phyloP scores from a whole-genome alignment of 768 basidiomycete species.

The Candolleomyces efflorescens region DNA sequence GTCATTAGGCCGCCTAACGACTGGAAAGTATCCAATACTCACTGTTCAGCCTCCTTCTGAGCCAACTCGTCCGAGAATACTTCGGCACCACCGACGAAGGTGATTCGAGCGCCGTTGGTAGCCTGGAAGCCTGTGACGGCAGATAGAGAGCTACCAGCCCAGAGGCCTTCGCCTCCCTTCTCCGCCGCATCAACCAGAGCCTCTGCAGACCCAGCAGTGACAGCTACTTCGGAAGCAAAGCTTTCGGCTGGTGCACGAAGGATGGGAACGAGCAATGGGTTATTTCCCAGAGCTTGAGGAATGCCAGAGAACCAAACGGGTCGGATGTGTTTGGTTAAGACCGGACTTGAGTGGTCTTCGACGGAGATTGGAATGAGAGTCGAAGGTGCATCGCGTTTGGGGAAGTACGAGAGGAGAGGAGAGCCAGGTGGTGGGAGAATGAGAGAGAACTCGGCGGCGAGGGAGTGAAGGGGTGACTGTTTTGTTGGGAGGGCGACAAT shows the following conservation, averaged over 20 bases:
- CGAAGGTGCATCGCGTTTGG: constrained; percentile 58
- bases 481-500: constrained; percentile 77
- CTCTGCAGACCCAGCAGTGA: constrained; percentile 58
- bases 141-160: constrained; percentile 74
- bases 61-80: constrained; percentile 76
- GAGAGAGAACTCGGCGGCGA: constrained; percentile 90
- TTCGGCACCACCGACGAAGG: constrained; percentile 79
- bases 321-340: constrained; percentile 44
- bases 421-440: constrained; percentile 83
- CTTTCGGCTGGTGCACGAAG: constrained; percentile 72
- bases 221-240: constrained; percentile 59
- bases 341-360: constrained; percentile 26
- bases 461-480: constrained; percentile 66
- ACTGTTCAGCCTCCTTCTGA: constrained; percentile 57
- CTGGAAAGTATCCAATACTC: constrained; percentile 22
- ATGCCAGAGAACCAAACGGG: constrained; percentile 78
- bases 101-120: constrained; percentile 65
- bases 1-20: not conserved
- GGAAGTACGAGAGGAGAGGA: constrained; percentile 84
- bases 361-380: constrained; percentile 64
- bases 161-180: constrained; percentile 72
- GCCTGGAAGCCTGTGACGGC: constrained; percentile 92
- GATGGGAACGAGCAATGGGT: constrained; percentile 80
- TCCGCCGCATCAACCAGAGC: constrained; percentile 67
- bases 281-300: constrained; percentile 60